Conservation (phyloP, 805 yeast species). For the Candida sonorensis region DNA sequence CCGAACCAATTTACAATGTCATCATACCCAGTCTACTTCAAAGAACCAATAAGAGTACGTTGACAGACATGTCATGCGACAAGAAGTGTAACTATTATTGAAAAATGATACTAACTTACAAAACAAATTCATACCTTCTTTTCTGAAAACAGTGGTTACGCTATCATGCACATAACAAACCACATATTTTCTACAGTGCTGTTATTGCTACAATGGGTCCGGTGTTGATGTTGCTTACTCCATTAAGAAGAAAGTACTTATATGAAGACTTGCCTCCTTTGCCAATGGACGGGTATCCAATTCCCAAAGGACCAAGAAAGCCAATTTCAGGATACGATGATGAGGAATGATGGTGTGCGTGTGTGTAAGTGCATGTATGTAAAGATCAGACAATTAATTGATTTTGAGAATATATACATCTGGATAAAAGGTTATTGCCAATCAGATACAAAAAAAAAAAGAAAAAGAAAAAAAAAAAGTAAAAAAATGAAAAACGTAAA, state of each 20-base stretch:
- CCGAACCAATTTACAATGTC: no score
- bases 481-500: no score
- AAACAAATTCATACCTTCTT: not conserved
- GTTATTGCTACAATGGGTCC: constrained; percentile 66
- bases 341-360: constrained; percentile 17
- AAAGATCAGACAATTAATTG: no score
- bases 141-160: constrained; percentile 50
- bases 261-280: constrained; percentile 61
- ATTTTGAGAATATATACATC: no score
- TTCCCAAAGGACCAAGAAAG: constrained; percentile 50
- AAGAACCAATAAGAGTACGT: constrained; percentile 60
- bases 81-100: no score
- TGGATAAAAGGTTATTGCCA: no score
- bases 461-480: no score
- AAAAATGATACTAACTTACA: not conserved
- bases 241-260: constrained; percentile 61
- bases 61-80: not conserved
- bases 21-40: constrained; percentile 47
- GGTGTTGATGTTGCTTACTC: constrained; percentile 50
- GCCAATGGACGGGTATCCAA: constrained; percentile 50
- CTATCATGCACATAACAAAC: constrained; percentile 69
- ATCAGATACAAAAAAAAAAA: no score
- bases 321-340: constrained; percentile 52
- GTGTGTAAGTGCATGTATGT: no score
- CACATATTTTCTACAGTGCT: constrained; percentile 63